Conservation (phyloP, 2,329 filamentous ascomycete genomes). For the Colletotrichum tofieldiae region DNA sequence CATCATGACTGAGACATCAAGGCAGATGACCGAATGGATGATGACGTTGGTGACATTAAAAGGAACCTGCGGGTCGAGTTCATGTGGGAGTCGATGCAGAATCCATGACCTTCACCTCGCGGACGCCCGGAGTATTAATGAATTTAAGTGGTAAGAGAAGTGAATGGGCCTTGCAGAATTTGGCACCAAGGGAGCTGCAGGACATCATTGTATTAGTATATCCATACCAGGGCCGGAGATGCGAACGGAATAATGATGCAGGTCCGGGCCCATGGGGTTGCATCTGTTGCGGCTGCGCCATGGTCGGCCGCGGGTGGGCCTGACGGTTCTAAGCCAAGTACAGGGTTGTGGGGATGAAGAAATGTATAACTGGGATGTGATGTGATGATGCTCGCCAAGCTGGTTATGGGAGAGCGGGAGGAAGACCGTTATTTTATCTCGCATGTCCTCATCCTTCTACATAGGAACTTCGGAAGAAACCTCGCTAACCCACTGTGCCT, state of each 20-base stretch:
- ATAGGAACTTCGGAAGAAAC: neutral
- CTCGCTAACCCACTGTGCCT: slow-evolving; percentile 3
- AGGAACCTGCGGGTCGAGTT: slow-evolving; percentile 4
- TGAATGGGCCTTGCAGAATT: neutral
- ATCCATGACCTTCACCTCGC: slow-evolving; percentile 21
- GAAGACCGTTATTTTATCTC: neutral
- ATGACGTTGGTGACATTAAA: slow-evolving; percentile 13
- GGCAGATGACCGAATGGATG: slow-evolving; percentile 3
- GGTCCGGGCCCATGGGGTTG: neutral
- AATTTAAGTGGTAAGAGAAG: neutral
- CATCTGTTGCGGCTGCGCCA: slow-evolving; percentile 11
- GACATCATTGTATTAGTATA: slow-evolving; percentile 25
- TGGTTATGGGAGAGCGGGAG: neutral
- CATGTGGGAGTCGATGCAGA: neutral
- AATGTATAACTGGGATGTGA: neutral
- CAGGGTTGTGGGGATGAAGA: slow-evolving; percentile 8
- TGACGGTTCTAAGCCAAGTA: neutral
- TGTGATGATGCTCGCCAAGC: slow-evolving; percentile 5
- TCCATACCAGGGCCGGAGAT: slow-evolving; percentile 34
- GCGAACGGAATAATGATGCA: slow-evolving; percentile 35
- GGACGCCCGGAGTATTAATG: neutral
- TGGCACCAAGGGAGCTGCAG: slow-evolving; percentile 19
- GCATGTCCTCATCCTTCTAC: neutral
- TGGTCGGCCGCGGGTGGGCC: neutral
- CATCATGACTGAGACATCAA: slow-evolving; percentile 22